These are phyloP conservation scores for Suillus luteus DNA, from an alignment of 768 basidiomycete genomes.

Conservation along the genomic window DNA sequence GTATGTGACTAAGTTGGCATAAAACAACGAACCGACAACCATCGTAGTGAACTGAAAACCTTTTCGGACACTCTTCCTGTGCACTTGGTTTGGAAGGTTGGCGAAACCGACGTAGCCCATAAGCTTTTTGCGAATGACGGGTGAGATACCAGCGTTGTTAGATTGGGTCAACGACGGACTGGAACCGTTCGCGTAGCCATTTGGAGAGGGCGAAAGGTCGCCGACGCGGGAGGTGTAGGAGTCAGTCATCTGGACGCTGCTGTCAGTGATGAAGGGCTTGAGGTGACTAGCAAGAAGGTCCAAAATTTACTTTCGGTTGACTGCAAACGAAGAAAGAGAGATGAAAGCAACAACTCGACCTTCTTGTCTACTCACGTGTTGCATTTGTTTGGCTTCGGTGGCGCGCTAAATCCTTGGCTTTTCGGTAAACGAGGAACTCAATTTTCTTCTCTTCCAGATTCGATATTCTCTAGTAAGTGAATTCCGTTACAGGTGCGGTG, in stretches of 20 bases:
- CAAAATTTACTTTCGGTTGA: slow-evolving; percentile 55
- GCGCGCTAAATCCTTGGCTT: slow-evolving; percentile 19
- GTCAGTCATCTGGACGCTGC: slow-evolving; percentile 63
- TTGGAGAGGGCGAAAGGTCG: slow-evolving; percentile 53
- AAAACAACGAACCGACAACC: slow-evolving; percentile 87
- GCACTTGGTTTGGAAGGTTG: slow-evolving; percentile 98
- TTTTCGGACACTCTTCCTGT: slow-evolving; percentile 96
- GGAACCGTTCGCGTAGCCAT: slow-evolving; percentile 63
- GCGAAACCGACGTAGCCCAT: slow-evolving; percentile 97
- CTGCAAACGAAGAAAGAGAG: slow-evolving; percentile 51
- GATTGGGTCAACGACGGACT: slow-evolving; percentile 56
- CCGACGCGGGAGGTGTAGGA: slow-evolving; percentile 74
- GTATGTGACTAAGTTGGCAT: slow-evolving; percentile 19
- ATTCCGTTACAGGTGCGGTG: background rate
- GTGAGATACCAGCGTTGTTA: slow-evolving; percentile 32
- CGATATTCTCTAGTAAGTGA: background rate
- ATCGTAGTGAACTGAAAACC: slow-evolving; percentile 99
- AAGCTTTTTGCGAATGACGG: slow-evolving; percentile 81
- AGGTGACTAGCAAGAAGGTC: slow-evolving; percentile 23
- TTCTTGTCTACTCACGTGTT: slow-evolving; percentile 27
- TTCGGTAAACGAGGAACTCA: background rate
- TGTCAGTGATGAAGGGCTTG: slow-evolving; percentile 25
- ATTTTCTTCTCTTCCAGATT: slow-evolving; percentile 8
- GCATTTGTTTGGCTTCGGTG: slow-evolving; percentile 39
- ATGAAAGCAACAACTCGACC: slow-evolving; percentile 30